phyloP scores from a whole-genome alignment of 1,284 basidiomycete species.

The Cutaneotrichosporon mucoides region DNA sequence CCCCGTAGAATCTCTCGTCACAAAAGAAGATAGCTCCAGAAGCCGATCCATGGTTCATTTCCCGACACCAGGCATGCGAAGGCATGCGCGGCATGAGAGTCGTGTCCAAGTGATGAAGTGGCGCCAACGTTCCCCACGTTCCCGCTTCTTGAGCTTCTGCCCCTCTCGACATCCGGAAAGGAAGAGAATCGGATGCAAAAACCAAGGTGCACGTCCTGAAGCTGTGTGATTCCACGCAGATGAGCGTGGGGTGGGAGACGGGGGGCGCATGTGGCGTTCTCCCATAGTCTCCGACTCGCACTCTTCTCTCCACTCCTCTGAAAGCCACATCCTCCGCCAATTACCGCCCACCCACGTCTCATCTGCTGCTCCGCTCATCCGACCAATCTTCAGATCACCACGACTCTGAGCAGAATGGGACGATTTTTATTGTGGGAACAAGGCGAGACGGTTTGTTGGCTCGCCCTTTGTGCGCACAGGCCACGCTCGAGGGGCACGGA shows the following conservation, averaged over 20 bases:
- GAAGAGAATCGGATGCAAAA: too few species aligned
- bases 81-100: neutral
- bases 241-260: too few species aligned
- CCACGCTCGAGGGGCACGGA: too few species aligned
- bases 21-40: neutral
- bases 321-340: neutral
- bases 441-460: too few species aligned
- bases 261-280: too few species aligned
- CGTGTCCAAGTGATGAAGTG: neutral
- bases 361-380: neutral
- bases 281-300: neutral
- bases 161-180: neutral
- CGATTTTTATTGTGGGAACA: too few species aligned
- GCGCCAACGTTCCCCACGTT: neutral
- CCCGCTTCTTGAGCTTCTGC: neutral
- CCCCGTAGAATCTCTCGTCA: neutral
- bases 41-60: neutral
- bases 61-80: neutral
- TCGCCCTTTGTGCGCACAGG: too few species aligned
- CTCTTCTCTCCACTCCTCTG: neutral
- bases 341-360: neutral
- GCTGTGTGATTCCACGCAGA: too few species aligned
- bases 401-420: too few species aligned
- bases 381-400: too few species aligned
- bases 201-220: too few species aligned